Evolutionary conservation across 2,329 filamentous ascomycete genomes (phyloP), one percentile per base, ranked within the genome.

Genomic region (Metarhizium guizhouense): DNA sequence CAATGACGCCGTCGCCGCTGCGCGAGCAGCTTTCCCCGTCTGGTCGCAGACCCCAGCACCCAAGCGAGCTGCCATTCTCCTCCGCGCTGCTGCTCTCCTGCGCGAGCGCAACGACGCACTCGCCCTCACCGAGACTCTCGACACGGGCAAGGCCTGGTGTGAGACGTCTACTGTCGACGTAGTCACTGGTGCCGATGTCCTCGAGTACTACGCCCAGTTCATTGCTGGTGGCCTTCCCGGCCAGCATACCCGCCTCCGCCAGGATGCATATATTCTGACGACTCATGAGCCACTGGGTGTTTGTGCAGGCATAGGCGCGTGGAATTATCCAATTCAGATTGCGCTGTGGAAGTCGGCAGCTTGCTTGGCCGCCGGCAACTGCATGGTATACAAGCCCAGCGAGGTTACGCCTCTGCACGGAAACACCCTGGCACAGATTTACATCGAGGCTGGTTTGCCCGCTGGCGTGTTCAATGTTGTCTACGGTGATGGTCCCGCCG

Each of bases 291-390:
- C 90, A 5, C 75, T 95, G 18, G 90, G 90, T 30, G 89, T 94
- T 14, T 95, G 90, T 68, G 90, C 82, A 14, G 90, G 88, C 56
- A 95, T 95, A 61, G 90, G 90, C 55, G 90, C 90, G 14, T 95
- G 90, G 90, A 95, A 95, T 72, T 95, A 95, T 67, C 90, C 90
- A 13, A 88, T 95, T 60, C 90, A 95, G 70, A 95, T 95, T 61
- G 90, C 90, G 8, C 77, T 95, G 1, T 95, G 90, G 90, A 95
- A 95, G 71, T 91, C 88, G 1, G 89, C 87, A 0, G 88, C 90
- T 0, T 94, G 90, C 63, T 78, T 95, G 14, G 89, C 90, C 3
- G 90, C 90, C 1, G 90, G 90, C 20, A 95, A 95, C 72, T 89
- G 86, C 66, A 92, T 95, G 87, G 82, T 95, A 48, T 95, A 95